Evolutionary conservation across 1,139 yeast species (phyloP), one percentile per base, ranked within the genome.

Genomic region (Zygosaccharomyces pseudobailii): DNA sequence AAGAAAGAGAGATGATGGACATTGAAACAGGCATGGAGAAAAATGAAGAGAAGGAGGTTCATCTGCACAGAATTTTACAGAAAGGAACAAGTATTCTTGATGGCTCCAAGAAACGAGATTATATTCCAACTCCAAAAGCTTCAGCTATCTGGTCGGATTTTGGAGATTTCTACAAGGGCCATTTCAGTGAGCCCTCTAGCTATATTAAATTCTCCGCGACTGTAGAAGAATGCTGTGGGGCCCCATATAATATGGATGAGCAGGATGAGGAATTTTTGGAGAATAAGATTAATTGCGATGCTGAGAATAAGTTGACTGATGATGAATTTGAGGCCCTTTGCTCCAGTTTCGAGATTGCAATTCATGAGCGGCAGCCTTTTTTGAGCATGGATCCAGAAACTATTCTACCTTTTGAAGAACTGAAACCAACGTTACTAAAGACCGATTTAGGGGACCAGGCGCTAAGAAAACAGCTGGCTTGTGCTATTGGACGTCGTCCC

Each of bases 11-110:
- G 55, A 69, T 87, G 25, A 90, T 88, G 61, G 88, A 88, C 50
- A 80, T 92, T 42, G 99, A 92, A 61, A 92, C 98, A 5, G 99
- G 99, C 68, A 98, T 92, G 43, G 99, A 92, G 65, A 92, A 94
- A 66, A 89, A 88, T 58, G 99, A 92, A 68, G 98, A 92, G 68
- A 95, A 88, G 63, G 98, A 92, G 68, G 95, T 87, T 45, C 98
- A 92, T 77, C 75, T 92, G 55, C 96, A 90, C 66, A 90, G 87
- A 53, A 97, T 92, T 38, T 55, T 70, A 49, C 66, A 65, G 50
- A 63, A 60, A 45, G 63, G 67, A 6, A 43, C 47, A 22, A 67
- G 66, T 20, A 62, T 64, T 27, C 54, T 63, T 7, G 60, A 59
- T 36, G 47, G 49, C 13, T 45, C 47, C 31, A 73, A 78, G 50